Evolutionary conservation across 345 rosid genomes (phyloP).

Genomic region (Limnanthes douglasii): DNA sequence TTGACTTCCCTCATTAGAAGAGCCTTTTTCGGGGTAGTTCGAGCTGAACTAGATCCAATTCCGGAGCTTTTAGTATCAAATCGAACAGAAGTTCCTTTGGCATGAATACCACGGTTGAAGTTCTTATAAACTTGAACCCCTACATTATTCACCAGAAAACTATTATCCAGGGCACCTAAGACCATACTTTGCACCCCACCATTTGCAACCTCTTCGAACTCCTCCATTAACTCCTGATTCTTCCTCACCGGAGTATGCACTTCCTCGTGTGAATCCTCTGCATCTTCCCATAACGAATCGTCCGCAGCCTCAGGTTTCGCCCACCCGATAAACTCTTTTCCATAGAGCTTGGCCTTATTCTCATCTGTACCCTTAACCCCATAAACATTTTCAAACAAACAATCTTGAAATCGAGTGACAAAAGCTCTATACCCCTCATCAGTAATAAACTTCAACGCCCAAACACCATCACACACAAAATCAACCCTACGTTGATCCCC

Average conservation of each 20-base stretch:
- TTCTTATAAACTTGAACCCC: slow-evolving; percentile 87
- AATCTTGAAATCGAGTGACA: slow-evolving; percentile 52
- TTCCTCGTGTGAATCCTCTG: slow-evolving; percentile 28
- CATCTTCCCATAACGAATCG: slow-evolving; percentile 94
- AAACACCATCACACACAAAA: slow-evolving; percentile 62
- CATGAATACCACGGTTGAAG: slow-evolving; percentile 54
- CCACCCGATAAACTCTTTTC: slow-evolving; percentile 91
- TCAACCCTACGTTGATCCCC: slow-evolving; percentile 73
- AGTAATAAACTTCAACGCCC: slow-evolving; percentile 74
- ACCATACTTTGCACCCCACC: slow-evolving; percentile 91
- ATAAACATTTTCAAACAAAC: slow-evolving; percentile 75
- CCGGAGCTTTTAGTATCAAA: slow-evolving; percentile 27
- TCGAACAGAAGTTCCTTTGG: slow-evolving; percentile 58
- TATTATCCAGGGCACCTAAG: slow-evolving; percentile 78
- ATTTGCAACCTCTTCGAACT: slow-evolving; percentile 74
- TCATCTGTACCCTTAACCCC: slow-evolving; percentile 50
- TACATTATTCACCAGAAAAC: slow-evolving; percentile 74
- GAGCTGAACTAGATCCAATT: slow-evolving; percentile 12
- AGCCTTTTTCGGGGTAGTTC: slow-evolving; percentile 61
- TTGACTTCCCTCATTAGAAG: slow-evolving; percentile 91
- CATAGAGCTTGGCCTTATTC: slow-evolving; percentile 58
- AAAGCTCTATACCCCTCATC: slow-evolving; percentile 58
- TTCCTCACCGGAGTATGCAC: slow-evolving; percentile 15
- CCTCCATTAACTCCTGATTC: slow-evolving; percentile 44
- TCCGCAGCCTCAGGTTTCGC: slow-evolving; percentile 78